These are phyloP conservation scores for Wickerhamomyces sydowiorum DNA, from an alignment of 805 yeast genomes.

Conservation along the genomic window DNA sequence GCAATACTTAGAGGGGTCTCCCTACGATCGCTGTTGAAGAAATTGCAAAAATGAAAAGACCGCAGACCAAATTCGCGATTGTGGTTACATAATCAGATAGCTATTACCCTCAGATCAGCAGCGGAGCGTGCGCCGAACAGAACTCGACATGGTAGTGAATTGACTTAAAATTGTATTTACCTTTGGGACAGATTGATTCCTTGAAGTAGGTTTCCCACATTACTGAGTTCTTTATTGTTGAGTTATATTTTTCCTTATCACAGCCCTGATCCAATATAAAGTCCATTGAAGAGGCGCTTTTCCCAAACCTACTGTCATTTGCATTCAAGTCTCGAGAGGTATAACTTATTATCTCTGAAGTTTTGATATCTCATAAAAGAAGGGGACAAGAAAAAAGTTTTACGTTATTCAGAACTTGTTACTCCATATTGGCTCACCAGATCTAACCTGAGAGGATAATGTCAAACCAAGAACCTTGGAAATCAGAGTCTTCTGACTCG, in stretches of 20 bases:
- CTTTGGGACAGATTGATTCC: background rate
- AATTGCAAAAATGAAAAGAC: background rate
- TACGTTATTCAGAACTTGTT: background rate
- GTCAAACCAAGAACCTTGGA: conserved; percentile 20
- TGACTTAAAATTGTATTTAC: background rate
- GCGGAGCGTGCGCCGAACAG: background rate
- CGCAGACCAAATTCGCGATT: background rate
- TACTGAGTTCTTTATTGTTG: too few relatives aligned
- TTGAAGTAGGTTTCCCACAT: too few relatives aligned
- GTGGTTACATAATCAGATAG: too few relatives aligned
- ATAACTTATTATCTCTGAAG: too few relatives aligned
- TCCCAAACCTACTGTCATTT: too few relatives aligned
- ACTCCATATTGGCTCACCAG: background rate
- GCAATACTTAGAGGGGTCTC: background rate
- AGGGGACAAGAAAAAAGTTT: too few relatives aligned
- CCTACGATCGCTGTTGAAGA: background rate
- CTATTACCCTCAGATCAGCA: background rate
- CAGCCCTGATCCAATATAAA: too few relatives aligned
- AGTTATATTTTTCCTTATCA: too few relatives aligned
- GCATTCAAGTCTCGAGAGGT: too few relatives aligned
- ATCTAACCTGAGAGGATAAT: background rate
- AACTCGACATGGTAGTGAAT: background rate
- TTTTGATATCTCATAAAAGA: too few relatives aligned
- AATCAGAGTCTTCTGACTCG: conserved; percentile 16
- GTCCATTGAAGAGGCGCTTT: too few relatives aligned